Percentiles rank a stretch among this genome's conserved stretches.
phyloP scores from a whole-genome alignment of 345 rosid genomes.

The Lumnitzera racemosa region DNA sequence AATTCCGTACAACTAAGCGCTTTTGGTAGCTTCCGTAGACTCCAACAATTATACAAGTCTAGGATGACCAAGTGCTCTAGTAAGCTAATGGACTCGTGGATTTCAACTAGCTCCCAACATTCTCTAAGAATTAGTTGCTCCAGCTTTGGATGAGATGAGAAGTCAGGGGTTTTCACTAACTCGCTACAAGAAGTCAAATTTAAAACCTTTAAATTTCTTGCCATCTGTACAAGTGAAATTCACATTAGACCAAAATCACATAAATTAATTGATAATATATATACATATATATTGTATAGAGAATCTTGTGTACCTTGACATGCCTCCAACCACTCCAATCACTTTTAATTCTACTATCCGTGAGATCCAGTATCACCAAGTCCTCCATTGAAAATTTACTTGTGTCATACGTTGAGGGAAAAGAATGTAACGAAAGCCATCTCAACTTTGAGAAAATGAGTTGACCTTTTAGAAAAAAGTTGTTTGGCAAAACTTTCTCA shows the following conservation, averaged over 20 bases:
- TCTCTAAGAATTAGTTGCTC: constrained; percentile 4
- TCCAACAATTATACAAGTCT: not conserved
- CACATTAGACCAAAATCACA: too few species aligned
- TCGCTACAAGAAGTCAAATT: too few species aligned
- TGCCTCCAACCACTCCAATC: constrained; percentile 2
- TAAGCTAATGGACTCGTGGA: not conserved
- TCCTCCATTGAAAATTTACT: not conserved
- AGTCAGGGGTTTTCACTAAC: too few species aligned
- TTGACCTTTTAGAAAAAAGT: not conserved
- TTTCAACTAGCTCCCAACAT: not conserved
- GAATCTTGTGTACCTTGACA: constrained; percentile 1
- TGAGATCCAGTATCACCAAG: constrained; percentile 1
- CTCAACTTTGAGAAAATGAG: not conserved
- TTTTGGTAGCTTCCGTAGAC: not conserved
- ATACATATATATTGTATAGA: not conserved
- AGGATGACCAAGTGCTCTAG: not conserved
- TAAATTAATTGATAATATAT: too few species aligned
- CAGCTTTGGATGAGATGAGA: not conserved
- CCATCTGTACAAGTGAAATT: too few species aligned
- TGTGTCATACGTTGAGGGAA: not conserved
- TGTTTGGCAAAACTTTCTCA: too few species aligned
- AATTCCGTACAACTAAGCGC: not conserved
- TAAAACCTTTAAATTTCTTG: too few species aligned
- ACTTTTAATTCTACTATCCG: not conserved
- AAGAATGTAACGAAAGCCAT: not conserved